Evolutionary conservation across 805 yeast species (phyloP), one percentile per base, ranked within the genome.

Genomic region (Alloascoidea africana): DNA sequence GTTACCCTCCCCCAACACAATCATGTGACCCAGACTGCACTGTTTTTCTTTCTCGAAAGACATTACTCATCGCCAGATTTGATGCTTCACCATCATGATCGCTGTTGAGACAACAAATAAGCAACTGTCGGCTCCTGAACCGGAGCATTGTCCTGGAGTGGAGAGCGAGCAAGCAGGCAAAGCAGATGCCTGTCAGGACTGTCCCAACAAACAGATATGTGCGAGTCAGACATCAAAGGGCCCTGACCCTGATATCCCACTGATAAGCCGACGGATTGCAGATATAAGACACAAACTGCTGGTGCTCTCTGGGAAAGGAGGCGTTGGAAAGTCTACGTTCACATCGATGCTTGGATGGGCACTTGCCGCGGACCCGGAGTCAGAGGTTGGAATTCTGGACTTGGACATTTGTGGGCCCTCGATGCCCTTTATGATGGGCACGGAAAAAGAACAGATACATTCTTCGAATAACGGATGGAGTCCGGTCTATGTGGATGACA

Each of bases 121-220:
- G n/a, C 38, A 49, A 33, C 44, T 70, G 17, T 62, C 65, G 39
- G 83, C 76, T 0, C 86, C 91, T 0, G 93, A 80, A 50, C 97
- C 98, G 1, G 96, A 86, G 52, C 97, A 91, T 56, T 91, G 99
- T 61, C 98, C 98, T 0, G 99, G 98, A 1, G 94, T 97, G 1
- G 96, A 89, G 52, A 79, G 94, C 2, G 96, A 86, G 47, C 58
- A 61, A 38, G 98, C 99, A 2, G 99, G 99, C 4, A 74, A 80
- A 48, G 87, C 84, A 2, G 95, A 84, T 51, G 94, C 97, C 8
- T 91, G 99, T 53, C 68, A 62, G 5, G 96, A 96, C 6, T 91
- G 99, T 61, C 93, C 96, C 13, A 91, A 91, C 58, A 86, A 91
- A 56, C 74, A 68, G 34, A 81, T 89, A 3, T 91, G 99, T 59